Evolutionary conservation across 352 stramenopile species (phyloP), one percentile per base, ranked within the genome.

Genomic region (Saprolegnia parasitica): DNA sequence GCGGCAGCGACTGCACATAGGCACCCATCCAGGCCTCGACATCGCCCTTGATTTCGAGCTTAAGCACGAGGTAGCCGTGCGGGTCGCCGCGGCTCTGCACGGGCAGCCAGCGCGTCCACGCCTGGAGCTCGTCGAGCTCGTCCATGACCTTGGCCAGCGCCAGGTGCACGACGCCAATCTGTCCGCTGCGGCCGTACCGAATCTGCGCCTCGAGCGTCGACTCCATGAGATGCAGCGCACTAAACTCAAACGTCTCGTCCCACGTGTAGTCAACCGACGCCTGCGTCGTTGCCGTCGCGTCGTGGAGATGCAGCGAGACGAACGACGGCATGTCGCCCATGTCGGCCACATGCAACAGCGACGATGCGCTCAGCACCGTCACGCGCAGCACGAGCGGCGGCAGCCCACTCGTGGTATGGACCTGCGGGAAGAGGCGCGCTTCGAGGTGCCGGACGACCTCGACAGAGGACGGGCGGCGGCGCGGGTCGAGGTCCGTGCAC

Each of bases 161-260:
- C 3, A 60, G 3, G 24, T 35, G 11, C 24, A 35, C 35, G 11
- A 21, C 20, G 52, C 52, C 52, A 24, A 60, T 16, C 20, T 60
- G 52, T 9, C 52, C 52, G 9, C 11, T n/a, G 1, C 3, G 24
- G 1, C 35, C 35, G 9, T 60, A 21, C 16, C 11, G 13, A 16
- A 60, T 24, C 11, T 60, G 24, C 24, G 35, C 52, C 9, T 60
- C 52, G 24, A 60, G 35, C 24, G 35, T 60, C 24, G 24, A 16
- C 11, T 60, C 52, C 11, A 60, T 15, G 13, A 40, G 52, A 16
- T 24, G 13, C 24, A 24, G 11, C 3, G 11, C 24, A n/a, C 18
- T 16, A 23, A 71, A 71, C 23, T 35, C 52, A 68, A 71, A 68
- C 13, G 23, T 67, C 10, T 67, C 42, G 39, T 55, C 47, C 65